These are phyloP conservation scores for Daedaleopsis nitida DNA, from an alignment of 768 basidiomycete species.

Conservation along the genomic window DNA sequence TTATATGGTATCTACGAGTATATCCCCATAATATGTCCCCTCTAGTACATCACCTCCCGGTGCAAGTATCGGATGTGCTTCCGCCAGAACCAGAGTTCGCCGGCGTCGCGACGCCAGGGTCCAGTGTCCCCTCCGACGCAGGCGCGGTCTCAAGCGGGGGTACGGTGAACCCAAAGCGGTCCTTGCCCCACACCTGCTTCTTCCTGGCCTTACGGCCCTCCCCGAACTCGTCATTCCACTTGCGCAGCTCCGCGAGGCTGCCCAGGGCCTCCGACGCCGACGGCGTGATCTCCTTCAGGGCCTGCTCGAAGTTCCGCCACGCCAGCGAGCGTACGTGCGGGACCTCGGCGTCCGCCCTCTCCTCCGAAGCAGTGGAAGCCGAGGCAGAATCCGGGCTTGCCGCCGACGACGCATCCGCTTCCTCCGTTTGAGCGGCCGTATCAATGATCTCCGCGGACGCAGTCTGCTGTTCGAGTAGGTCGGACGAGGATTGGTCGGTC, in stretches of 20 bases:
- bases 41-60: constrained; percentile 6
- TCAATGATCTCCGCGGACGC: constrained; percentile 4
- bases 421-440: not conserved
- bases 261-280: constrained; percentile 84
- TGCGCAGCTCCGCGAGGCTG: constrained; percentile 71
- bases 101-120: constrained; percentile 8
- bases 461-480: not conserved
- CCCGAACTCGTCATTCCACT: constrained; percentile 95
- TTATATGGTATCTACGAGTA: constrained; percentile 19
- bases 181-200: constrained; percentile 82
- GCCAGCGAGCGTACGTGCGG: constrained; percentile 41
- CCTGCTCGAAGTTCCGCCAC: constrained; percentile 75
- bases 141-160: constrained; percentile 13
- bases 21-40: constrained; percentile 2
- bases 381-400: constrained; percentile 1
- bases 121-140: constrained; percentile 18
- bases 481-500: not conserved
- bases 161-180: constrained; percentile 82
- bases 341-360: constrained; percentile 5
- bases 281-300: constrained; percentile 87
- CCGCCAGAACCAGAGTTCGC: not conserved
- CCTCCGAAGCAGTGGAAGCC: constrained; percentile 5
- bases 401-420: not conserved
- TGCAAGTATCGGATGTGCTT: not conserved
- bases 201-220: constrained; percentile 74